phyloP scores from a whole-genome alignment of 805 yeast genomes.

The Saitoella complicata region DNA sequence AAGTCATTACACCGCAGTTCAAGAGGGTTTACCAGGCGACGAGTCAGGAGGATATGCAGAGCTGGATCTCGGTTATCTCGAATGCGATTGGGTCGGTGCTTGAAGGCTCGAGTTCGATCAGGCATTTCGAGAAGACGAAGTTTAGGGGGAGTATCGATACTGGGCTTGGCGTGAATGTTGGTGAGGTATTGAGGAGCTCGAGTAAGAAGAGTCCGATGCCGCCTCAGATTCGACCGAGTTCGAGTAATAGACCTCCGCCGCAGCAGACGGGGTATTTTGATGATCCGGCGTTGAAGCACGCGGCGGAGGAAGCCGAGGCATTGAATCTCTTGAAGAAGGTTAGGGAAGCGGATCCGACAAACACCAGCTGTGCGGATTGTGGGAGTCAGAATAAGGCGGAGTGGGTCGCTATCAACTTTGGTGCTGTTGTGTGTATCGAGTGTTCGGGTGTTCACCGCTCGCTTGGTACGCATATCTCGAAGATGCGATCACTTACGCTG shows the following conservation, averaged over 20 bases:
- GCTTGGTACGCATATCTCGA: conserved; percentile 67
- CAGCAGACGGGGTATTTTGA: too few relatives aligned
- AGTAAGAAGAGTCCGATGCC: too few relatives aligned
- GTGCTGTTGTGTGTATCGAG: conserved; percentile 60
- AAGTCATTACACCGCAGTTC: conserved; percentile 54
- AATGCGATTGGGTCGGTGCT: conserved; percentile 35
- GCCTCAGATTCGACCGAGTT: too few relatives aligned
- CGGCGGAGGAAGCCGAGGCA: background rate
- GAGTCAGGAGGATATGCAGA: conserved; percentile 44
- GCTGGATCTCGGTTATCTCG: conserved; percentile 52
- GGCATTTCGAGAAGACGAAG: background rate
- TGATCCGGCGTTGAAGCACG: background rate
- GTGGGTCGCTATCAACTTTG: conserved; percentile 68
- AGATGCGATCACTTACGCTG: conserved; percentile 58
- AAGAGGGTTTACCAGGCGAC: conserved; percentile 64
- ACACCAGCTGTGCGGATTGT: conserved; percentile 66
- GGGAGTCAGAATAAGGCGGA: conserved; percentile 48
- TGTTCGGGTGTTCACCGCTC: conserved; percentile 84
- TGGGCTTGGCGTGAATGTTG: too few relatives aligned
- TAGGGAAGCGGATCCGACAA: conserved; percentile 29
- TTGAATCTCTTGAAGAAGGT: conserved; percentile 4
- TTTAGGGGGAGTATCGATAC: too few relatives aligned
- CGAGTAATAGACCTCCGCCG: too few relatives aligned
- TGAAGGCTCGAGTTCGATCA: conserved; percentile 18
- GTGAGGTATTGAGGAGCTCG: too few relatives aligned